Evolutionary conservation across 176 grass and related monocot species (phyloP).

Genomic region (Avena eriantha): DNA sequence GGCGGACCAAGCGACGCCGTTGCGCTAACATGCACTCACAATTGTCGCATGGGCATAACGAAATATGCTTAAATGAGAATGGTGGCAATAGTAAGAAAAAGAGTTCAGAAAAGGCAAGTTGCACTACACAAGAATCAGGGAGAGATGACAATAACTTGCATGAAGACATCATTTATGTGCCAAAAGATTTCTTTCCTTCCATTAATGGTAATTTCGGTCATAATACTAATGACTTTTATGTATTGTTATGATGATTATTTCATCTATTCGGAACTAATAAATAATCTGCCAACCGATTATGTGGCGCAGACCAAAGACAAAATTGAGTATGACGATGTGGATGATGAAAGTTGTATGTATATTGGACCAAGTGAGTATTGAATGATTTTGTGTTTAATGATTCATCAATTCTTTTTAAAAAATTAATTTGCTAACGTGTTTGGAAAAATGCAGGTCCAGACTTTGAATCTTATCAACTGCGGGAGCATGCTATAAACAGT

Average conservation of each 20-base stretch:
- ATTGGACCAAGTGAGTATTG: neutral
- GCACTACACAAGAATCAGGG: too few species aligned
- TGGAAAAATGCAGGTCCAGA: neutral
- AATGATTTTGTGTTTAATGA: neutral
- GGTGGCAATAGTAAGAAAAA: too few species aligned
- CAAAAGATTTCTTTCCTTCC: too few species aligned
- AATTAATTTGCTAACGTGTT: neutral
- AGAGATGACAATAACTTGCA: too few species aligned
- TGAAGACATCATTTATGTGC: too few species aligned
- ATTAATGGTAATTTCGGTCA: neutral
- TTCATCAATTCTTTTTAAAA: neutral
- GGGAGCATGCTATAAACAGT: neutral
- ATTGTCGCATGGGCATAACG: too few species aligned
- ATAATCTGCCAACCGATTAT: neutral
- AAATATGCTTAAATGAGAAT: too few species aligned
- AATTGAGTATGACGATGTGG: neutral
- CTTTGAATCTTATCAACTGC: neutral
- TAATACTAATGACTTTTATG: neutral
- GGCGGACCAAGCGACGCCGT: too few species aligned
- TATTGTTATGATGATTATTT: neutral
- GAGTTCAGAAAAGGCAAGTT: too few species aligned
- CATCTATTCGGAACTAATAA: neutral
- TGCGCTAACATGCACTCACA: too few species aligned
- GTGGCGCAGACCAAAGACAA: neutral
- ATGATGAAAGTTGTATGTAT: conserved; percentile 2